A percentile compares a stretch with the other conserved stretches of the same genome.
Conservation (phyloP, 768 basidiomycete genomes). For the Podaxis pistillaris region DNA sequence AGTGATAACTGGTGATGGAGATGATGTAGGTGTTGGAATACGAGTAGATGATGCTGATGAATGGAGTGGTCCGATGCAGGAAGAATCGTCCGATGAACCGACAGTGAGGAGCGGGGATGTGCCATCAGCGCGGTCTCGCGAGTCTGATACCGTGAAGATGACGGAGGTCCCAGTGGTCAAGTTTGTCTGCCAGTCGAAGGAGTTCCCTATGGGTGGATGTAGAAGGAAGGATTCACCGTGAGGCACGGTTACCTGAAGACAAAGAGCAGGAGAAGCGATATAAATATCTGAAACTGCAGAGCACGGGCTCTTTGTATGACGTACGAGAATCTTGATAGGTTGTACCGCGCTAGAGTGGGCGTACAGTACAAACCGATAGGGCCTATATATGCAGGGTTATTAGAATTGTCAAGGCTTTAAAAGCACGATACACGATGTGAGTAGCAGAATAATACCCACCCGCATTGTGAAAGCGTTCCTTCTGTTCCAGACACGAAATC, state of each 20-base stretch:
- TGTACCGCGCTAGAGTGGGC: constrained; percentile 16
- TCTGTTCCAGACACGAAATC: constrained; percentile 28
- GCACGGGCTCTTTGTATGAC: too few species aligned
- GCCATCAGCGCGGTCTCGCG: constrained; percentile 24
- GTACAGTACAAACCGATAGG: constrained; percentile 25
- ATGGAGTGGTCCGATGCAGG: constrained; percentile 18
- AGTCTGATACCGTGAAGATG: constrained; percentile 25
- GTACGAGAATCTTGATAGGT: too few species aligned
- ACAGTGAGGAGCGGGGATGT: constrained; percentile 22
- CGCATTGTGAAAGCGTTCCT: constrained; percentile 24
- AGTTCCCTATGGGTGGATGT: constrained; percentile 19
- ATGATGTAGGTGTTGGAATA: neutral
- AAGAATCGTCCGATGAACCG: constrained; percentile 20
- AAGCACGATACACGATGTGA: neutral
- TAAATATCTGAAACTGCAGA: too few species aligned
- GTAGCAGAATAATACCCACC: constrained; percentile 17
- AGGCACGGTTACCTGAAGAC: constrained; percentile 23
- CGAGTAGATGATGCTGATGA: constrained; percentile 9
- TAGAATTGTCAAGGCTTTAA: neutral
- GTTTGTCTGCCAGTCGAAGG: constrained; percentile 25
- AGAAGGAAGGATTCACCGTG: constrained; percentile 23
- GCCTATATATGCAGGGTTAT: constrained; percentile 12
- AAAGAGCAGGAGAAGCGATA: neutral
- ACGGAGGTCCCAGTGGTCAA: constrained; percentile 25
- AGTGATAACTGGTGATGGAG: neutral